phyloP scores from a whole-genome alignment of 768 basidiomycete species.

The Hysterangium stoloniferum region DNA sequence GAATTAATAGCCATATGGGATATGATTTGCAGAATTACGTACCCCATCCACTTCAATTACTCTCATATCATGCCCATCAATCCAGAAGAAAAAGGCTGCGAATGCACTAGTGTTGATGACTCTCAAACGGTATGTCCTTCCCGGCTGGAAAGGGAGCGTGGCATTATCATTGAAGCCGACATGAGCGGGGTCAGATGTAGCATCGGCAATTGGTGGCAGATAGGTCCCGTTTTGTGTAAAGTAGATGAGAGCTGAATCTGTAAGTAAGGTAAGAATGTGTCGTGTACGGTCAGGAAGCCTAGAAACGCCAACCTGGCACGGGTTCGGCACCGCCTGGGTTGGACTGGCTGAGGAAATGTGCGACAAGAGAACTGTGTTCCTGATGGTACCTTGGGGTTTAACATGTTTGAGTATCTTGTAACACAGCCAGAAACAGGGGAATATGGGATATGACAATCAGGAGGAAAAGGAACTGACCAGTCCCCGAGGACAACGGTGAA shows the following conservation, averaged over 20 bases:
- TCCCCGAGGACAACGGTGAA: conserved; percentile 81
- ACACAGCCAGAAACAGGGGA: background rate
- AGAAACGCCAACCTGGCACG: conserved; percentile 53
- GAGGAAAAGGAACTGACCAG: conserved; percentile 39
- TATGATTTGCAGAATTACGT: conserved; percentile 24
- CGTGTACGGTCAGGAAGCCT: background rate
- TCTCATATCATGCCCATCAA: conserved; percentile 80
- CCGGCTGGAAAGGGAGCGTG: conserved; percentile 73
- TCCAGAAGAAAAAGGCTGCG: conserved; percentile 76
- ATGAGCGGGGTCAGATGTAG: conserved; percentile 35
- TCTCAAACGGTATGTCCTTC: conserved; percentile 85
- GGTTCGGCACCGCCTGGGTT: conserved; percentile 87
- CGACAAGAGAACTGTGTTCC: conserved; percentile 53
- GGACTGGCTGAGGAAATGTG: conserved; percentile 57
- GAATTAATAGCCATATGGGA: background rate
- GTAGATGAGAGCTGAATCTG: conserved; percentile 79
- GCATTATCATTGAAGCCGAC: conserved; percentile 87
- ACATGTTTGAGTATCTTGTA: no score
- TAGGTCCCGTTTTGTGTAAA: conserved; percentile 72
- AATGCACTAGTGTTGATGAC: conserved; percentile 80
- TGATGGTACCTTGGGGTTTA: conserved; percentile 63
- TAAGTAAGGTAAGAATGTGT: background rate
- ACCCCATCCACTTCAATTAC: conserved; percentile 83
- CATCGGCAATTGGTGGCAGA: conserved; percentile 47
- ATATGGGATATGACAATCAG: background rate